Evolutionary conservation across 2,329 filamentous ascomycete genomes (phyloP), one percentile per base, ranked within the genome.

Genomic region (Aureobasidium sp.): DNA sequence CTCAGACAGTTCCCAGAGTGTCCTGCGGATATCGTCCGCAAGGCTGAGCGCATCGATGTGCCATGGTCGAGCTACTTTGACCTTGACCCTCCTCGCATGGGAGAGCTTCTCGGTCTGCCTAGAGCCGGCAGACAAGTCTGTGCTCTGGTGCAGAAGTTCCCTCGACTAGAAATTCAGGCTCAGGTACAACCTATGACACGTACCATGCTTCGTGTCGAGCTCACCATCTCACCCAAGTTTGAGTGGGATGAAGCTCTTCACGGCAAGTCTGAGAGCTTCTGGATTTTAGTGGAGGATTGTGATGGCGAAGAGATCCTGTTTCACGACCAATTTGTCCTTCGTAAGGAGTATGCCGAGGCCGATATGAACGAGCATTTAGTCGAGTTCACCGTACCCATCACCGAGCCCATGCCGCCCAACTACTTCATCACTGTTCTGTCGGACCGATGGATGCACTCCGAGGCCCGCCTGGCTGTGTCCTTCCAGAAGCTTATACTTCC

Each of bases 401-500:
- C 91, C 0, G 94, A 99, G 68, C 95, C 95, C 0, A 96, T 97
- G 89, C 94, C 94, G 14, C 94, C 95, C 0, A 96, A 99, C 74
- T 99, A 99, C 78, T 99, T 99, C 76, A 91, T 99, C 69, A 94
- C 91, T 0, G 84, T 99, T 42, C 78, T 97, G 25, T 97, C 93
- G 3, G 94, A 99, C 74, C 83, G 94, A 67, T 99, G 94, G 94
- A 97, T 99, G 91, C 91, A 96, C 72, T 91, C 93, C 0, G 92
- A 99, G 77, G 96, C 92, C 1, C 91, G 92, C 71, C 79, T 99
- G 59, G 88, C 93, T 0, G 88, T 99, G 2, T 93, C 92, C 0
- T 97, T 99, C 78, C 89, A 96, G 73, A 97, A 97, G 73, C 81
- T 99, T 32, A 89, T 96, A 47, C 81, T 99, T 5, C 94, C 94